Percentiles rank a stretch among this genome's conserved stretches.
phyloP scores from a whole-genome alignment of 176 grass and related monocot genomes.

The Rhynchospora tenuis region DNA sequence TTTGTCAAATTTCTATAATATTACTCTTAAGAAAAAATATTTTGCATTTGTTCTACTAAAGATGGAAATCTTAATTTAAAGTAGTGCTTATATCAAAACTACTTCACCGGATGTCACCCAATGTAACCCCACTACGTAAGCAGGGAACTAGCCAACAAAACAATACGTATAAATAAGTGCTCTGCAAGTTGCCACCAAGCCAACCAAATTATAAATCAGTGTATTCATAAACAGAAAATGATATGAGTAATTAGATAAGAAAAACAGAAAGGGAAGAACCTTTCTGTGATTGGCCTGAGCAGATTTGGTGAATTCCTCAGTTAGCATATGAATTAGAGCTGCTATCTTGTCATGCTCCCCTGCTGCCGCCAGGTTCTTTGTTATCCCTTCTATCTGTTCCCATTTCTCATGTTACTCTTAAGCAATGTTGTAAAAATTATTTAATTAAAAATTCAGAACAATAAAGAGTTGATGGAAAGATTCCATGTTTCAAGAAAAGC shows the following conservation, averaged over 20 bases:
- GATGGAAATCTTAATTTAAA: background rate
- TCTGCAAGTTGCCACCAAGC: background rate
- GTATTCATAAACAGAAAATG: background rate
- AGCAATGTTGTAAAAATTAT: background rate
- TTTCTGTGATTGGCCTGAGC: slow-evolving; percentile 88
- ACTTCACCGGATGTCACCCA: background rate
- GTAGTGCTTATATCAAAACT: background rate
- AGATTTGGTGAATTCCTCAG: slow-evolving; percentile 54
- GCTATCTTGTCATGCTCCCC: slow-evolving; percentile 94
- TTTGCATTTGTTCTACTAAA: background rate
- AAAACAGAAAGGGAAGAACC: slow-evolving; percentile 35
- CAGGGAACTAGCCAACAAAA: background rate
- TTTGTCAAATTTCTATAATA: background rate
- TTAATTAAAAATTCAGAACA: background rate
- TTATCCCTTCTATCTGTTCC: slow-evolving; percentile 80
- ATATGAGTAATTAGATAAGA: background rate
- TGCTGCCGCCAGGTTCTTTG: slow-evolving; percentile 62
- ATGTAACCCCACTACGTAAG: background rate
- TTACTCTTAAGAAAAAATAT: background rate
- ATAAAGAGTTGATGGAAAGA: background rate
- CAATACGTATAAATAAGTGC: background rate
- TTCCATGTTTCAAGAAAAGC: background rate
- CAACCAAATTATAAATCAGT: background rate
- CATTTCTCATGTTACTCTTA: background rate
- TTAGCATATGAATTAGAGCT: slow-evolving; percentile 58